Conservation (phyloP, 345 rosid genomes). For the Pistacia atlantica region DNA sequence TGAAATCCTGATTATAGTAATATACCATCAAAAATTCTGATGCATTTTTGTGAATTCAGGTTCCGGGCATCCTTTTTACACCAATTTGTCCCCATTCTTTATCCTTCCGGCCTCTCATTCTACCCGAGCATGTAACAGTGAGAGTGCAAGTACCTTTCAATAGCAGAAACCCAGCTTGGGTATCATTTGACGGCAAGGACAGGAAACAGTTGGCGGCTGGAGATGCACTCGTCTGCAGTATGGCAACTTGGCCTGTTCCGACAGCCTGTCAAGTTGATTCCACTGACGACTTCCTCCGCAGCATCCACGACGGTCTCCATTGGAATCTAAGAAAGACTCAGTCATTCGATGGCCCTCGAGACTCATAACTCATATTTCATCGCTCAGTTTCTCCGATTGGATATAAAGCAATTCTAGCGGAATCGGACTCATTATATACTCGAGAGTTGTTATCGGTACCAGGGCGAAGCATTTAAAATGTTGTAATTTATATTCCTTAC, state of each 20-base stretch:
- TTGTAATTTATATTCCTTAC: background rate
- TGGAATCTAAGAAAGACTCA: conserved; percentile 93
- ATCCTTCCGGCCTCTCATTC: conserved; percentile 93
- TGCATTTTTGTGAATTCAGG: conserved; percentile 46
- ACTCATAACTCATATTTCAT: conserved; percentile 20
- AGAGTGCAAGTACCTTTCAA: conserved; percentile 88
- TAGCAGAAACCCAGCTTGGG: conserved; percentile 95
- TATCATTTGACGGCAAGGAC: conserved; percentile 94
- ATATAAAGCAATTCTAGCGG: conserved; percentile 6
- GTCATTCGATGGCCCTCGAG: conserved; percentile 78
- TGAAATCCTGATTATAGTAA: background rate
- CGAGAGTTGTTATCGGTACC: background rate
- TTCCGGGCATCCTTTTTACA: conserved; percentile 94
- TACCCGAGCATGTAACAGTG: conserved; percentile 91
- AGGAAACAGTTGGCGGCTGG: conserved; percentile 80
- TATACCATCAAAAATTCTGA: background rate
- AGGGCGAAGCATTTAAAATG: background rate
- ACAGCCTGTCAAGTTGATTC: conserved; percentile 90
- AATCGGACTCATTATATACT: background rate
- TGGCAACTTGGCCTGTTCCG: conserved; percentile 99
- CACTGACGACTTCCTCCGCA: conserved; percentile 79
- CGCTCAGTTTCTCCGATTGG: background rate
- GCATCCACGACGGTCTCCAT: conserved; percentile 96
- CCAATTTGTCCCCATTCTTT: conserved; percentile 98
- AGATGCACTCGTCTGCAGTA: conserved; percentile 93